Evolutionary conservation across 2,329 filamentous ascomycete species (phyloP), one percentile per base, ranked within the genome.

Genomic region (Calonectria fujianensis): DNA sequence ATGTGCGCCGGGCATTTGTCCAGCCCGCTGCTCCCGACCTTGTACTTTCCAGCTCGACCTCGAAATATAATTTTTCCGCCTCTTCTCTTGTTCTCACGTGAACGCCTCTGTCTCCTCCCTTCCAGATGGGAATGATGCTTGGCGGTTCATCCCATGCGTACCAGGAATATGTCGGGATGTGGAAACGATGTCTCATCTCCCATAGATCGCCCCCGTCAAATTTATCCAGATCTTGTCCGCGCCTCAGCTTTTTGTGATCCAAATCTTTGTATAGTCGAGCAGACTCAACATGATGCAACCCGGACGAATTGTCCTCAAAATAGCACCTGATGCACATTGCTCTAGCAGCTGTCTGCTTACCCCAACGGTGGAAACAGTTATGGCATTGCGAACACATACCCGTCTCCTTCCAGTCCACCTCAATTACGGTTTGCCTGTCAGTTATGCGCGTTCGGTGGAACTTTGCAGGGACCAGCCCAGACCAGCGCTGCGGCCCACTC

Each of bases 301-400:
- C 52, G 4, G 8, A 29, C 0, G 31, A 41, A 4, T 51, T 51
- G 37, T 74, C 54, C 6, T 65, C 63, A 29, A 72, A 74, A 13
- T 41, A 63, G 27, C 73, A 75, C 8, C 18, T 27, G 11, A n/a
- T 45, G 37, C 73, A 73, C 27, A 69, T 39, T 1, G 20, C 57
- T 20, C 73, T 59, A 3, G 57, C 65, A 10, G 73, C 70, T 48
- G 29, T 66, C 16, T 24, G 3, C 16, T 27, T 52, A 1, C 70
- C 73, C 70, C 73, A 75, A 14, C 73, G 66, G 0, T 37, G 20
- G 16, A 75, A 75, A 11, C 11, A 1, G 57, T 73, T 75, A 29
- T 73, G 69, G 16, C 73, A 75, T 13, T 35, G 54, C 1, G 54
- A 29, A 13, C 73, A 75, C 7, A 70, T 51, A 9, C 39, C 65